Percentiles rank a stretch among this genome's conserved stretches.
Conservation (phyloP, 2,329 filamentous ascomycete genomes). For the Alternaria ethzedia region DNA sequence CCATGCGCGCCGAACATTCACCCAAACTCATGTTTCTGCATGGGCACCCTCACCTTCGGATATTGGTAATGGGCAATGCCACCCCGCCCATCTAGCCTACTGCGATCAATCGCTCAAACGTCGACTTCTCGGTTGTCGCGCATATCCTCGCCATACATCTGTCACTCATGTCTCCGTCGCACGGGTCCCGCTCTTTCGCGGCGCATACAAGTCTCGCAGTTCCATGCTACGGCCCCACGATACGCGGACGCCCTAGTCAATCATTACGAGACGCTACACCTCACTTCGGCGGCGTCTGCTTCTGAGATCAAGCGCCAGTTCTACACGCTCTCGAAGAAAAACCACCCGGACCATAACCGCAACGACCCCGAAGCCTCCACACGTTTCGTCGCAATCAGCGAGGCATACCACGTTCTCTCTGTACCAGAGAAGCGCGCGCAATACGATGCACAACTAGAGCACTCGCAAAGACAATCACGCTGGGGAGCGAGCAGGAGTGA, state of each 20-base stretch:
- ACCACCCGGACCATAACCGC: conserved; percentile 92
- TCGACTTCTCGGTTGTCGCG: neutral
- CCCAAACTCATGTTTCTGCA: conserved; percentile 1
- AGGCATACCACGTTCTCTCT: conserved; percentile 81
- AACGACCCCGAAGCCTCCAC: conserved; percentile 72
- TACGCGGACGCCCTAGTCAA: conserved; percentile 56
- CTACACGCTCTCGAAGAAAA: conserved; percentile 86
- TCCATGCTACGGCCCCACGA: conserved; percentile 54
- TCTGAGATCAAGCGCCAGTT: conserved; percentile 91
- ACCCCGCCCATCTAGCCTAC: conserved; percentile 23
- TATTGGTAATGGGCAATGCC: conserved; percentile 35
- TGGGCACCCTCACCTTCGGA: neutral
- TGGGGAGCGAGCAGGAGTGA: conserved; percentile 40
- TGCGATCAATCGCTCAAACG: conserved; percentile 17
- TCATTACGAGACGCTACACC: conserved; percentile 82
- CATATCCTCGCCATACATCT: conserved; percentile 17
- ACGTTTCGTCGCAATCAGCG: conserved; percentile 82
- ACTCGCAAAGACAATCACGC: conserved; percentile 32
- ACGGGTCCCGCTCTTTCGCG: conserved; percentile 11
- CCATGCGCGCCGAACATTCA: conserved; percentile 16
- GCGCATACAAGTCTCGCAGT: conserved; percentile 31
- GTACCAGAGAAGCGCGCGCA: conserved; percentile 73
- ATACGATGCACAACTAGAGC: conserved; percentile 78
- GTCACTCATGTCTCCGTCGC: conserved; percentile 24
- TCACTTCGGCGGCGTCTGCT: conserved; percentile 72